Conservation (phyloP, 2,329 filamentous ascomycete genomes). For the Tolypocladium nubicola region DNA sequence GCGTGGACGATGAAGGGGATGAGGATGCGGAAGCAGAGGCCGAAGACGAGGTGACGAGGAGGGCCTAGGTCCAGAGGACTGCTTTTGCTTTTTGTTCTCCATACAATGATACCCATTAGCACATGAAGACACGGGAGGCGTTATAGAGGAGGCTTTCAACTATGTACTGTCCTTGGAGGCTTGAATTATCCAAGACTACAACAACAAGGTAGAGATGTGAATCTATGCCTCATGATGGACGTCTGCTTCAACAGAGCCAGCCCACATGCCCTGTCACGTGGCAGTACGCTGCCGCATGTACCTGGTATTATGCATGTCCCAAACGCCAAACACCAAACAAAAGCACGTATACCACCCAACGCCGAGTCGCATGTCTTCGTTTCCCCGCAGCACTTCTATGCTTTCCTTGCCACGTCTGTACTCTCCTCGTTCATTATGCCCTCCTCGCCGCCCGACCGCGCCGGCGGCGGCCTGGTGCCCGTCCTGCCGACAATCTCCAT, state of each 20-base stretch:
- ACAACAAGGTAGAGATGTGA: neutral
- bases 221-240: neutral
- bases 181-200: neutral
- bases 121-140: neutral
- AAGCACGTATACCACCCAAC: neutral
- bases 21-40: constrained; percentile 12
- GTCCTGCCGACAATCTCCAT: constrained; percentile 41
- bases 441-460: neutral
- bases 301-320: too few species aligned
- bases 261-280: neutral
- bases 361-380: neutral
- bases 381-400: neutral
- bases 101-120: neutral
- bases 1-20: constrained; percentile 11
- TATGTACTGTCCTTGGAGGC: neutral
- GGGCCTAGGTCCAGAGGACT: neutral
- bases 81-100: neutral
- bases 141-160: constrained; percentile 1
- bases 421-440: neutral
- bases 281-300: neutral
- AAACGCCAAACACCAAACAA: neutral
- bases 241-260: neutral
- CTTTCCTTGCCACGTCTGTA: neutral
- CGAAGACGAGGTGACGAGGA: constrained; percentile 6
- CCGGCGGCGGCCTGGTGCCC: constrained; percentile 4